These are phyloP conservation scores for Iris pallida DNA, from an alignment of 116 monocot species.

Conservation along the genomic window DNA sequence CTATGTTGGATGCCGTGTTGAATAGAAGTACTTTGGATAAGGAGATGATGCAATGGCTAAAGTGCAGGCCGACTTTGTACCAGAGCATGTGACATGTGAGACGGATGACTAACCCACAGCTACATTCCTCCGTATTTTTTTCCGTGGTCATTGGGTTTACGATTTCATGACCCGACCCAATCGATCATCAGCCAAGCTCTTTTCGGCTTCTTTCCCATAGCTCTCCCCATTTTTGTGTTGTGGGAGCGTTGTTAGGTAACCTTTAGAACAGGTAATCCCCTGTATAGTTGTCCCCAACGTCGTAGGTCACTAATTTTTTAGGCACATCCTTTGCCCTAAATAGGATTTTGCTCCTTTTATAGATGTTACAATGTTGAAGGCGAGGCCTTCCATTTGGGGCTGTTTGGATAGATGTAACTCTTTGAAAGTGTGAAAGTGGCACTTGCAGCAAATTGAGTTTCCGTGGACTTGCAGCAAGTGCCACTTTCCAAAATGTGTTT, in stretches of 20 bases:
- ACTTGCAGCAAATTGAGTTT: no score
- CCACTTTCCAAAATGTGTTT: no score
- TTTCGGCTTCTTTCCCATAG: background rate
- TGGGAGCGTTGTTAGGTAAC: constrained; percentile 10
- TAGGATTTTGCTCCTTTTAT: no score
- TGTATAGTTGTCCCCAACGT: constrained; percentile 9
- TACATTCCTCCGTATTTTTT: no score
- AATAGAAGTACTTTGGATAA: constrained; percentile 67
- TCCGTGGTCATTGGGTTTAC: background rate
- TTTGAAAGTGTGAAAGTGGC: no score
- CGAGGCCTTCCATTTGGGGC: no score
- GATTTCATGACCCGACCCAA: no score
- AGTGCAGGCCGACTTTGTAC: constrained; percentile 53
- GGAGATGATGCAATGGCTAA: constrained; percentile 96
- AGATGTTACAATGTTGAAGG: no score
- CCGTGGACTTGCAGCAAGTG: no score
- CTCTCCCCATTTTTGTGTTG: background rate
- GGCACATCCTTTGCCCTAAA: no score
- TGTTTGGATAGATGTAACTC: no score
- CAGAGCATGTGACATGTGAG: constrained; percentile 37
- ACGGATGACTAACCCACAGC: constrained; percentile 24
- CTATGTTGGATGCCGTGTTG: constrained; percentile 89
- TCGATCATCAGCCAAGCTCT: background rate
- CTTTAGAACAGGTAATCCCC: constrained; percentile 4
- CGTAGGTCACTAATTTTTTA: constrained; percentile 23